These are phyloP conservation scores for Rubia balearica DNA, from an alignment of 305 asterid genomes.

Conservation along the genomic window DNA sequence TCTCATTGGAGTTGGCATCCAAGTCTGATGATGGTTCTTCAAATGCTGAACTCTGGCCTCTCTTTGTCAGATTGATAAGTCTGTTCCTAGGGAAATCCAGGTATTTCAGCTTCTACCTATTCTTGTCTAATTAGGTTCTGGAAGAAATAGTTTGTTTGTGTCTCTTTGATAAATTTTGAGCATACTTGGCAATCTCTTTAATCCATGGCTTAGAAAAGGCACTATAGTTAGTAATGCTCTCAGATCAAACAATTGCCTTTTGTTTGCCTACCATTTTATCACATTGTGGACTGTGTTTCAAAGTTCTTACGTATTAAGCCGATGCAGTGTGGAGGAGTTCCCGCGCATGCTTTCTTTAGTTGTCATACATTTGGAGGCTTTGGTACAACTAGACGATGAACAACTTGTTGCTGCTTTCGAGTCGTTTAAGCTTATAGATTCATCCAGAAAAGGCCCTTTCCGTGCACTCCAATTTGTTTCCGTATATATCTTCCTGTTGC, in stretches of 20 bases:
- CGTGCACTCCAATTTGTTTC: conserved; percentile 73
- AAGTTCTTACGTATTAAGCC: conserved; percentile 3
- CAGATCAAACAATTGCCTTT: neutral
- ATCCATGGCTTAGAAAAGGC: neutral
- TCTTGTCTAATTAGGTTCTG: neutral
- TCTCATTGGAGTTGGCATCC: conserved; percentile 23
- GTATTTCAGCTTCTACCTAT: conserved; percentile 25
- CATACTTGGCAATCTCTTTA: neutral
- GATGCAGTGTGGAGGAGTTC: conserved; percentile 67
- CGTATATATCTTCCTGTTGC: conserved; percentile 54
- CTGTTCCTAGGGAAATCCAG: conserved; percentile 59
- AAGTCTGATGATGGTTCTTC: conserved; percentile 28
- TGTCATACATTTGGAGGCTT: conserved; percentile 46
- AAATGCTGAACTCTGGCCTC: conserved; percentile 49
- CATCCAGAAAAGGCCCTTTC: conserved; percentile 57
- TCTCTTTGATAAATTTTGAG: neutral
- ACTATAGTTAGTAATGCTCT: neutral
- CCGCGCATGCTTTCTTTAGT: conserved; percentile 48
- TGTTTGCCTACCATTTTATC: neutral
- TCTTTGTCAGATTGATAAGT: conserved; percentile 64
- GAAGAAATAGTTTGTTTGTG: neutral
- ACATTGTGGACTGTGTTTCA: conserved; percentile 7
- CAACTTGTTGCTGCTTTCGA: conserved; percentile 40
- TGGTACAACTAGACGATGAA: conserved; percentile 38
- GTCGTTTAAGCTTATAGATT: conserved; percentile 47